Evolutionary conservation across 164 flowering plant genomes (phyloP).

Genomic region (Taxillus chinensis): DNA sequence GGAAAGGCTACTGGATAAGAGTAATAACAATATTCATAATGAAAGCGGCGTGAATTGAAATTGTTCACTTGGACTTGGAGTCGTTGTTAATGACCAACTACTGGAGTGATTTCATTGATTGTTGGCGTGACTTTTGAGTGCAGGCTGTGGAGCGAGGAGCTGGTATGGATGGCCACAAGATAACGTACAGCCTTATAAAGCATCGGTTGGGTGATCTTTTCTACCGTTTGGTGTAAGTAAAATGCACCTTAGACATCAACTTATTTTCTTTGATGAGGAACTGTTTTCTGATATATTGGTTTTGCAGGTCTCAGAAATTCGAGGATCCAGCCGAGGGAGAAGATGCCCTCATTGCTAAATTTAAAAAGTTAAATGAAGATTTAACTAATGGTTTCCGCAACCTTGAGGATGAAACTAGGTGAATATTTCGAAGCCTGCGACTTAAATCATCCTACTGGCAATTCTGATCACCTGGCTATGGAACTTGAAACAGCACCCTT

Average conservation of each 20-base stretch:
- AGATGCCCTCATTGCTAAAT: constrained; percentile 64
- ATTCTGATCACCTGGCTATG: too few relatives aligned
- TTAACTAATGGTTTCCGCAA: constrained; percentile 89
- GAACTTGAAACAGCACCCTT: too few relatives aligned
- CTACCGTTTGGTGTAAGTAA: constrained; percentile 90
- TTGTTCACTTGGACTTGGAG: too few relatives aligned
- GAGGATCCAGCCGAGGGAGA: constrained; percentile 99
- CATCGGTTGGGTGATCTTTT: constrained; percentile 85
- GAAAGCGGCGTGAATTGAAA: too few relatives aligned
- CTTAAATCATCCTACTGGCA: too few relatives aligned
- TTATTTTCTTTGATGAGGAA: too few relatives aligned
- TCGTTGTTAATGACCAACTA: too few relatives aligned
- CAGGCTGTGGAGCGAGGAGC: constrained; percentile 98
- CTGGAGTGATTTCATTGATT: background rate
- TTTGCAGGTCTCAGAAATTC: constrained; percentile 86
- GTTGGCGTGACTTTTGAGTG: constrained; percentile 6
- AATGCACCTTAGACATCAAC: too few relatives aligned
- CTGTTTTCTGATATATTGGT: background rate
- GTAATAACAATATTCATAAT: too few relatives aligned
- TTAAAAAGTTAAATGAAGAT: constrained; percentile 81
- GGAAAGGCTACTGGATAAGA: too few relatives aligned
- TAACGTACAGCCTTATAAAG: constrained; percentile 82
- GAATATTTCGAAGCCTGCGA: constrained; percentile 1
- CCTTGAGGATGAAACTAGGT: constrained; percentile 93
- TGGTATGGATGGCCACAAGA: constrained; percentile 96